Percentiles rank a stretch among this genome's conserved stretches.
Evolutionary conservation across 768 basidiomycete species (phyloP).

Genomic region (Tylopilus subfusipes): DNA sequence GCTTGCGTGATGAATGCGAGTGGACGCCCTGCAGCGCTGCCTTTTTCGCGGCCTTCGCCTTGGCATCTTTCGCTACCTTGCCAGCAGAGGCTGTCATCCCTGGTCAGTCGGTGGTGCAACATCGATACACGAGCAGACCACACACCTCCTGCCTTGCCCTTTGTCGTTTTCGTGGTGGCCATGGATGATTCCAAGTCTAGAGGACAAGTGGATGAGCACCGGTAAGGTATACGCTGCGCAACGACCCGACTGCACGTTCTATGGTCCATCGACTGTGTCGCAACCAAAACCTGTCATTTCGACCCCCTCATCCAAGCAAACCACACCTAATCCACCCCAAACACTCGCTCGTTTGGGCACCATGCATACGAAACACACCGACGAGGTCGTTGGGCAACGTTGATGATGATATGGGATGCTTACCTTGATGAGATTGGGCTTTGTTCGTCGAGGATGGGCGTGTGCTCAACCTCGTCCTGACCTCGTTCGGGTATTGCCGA

Average conservation of each 20-base stretch:
- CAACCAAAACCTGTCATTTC: neutral
- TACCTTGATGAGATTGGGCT: constrained; percentile 29
- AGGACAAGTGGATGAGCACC: constrained; percentile 1
- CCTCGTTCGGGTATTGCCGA: constrained; percentile 25
- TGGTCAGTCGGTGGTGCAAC: neutral
- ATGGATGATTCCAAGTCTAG: constrained; percentile 36
- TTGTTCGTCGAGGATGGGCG: constrained; percentile 25
- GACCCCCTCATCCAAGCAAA: constrained; percentile 18
- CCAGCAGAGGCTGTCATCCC: constrained; percentile 16
- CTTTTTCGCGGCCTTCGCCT: constrained; percentile 96
- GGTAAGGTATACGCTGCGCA: neutral
- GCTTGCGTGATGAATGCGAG: constrained; percentile 74
- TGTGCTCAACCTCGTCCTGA: neutral
- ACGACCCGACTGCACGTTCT: neutral
- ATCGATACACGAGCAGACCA: constrained; percentile 26
- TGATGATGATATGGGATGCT: constrained; percentile 1
- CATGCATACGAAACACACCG: neutral
- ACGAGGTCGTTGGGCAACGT: neutral
- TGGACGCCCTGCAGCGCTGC: constrained; percentile 87
- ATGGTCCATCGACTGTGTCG: neutral
- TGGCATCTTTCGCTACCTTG: constrained; percentile 44
- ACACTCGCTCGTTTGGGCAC: neutral
- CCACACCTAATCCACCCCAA: constrained; percentile 21
- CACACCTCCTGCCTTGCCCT: constrained; percentile 55
- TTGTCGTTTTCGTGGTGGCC: constrained; percentile 67